phyloP scores from a whole-genome alignment of 225 moss, liverwort and hornwort species.

The Marchantia polymorpha region DNA sequence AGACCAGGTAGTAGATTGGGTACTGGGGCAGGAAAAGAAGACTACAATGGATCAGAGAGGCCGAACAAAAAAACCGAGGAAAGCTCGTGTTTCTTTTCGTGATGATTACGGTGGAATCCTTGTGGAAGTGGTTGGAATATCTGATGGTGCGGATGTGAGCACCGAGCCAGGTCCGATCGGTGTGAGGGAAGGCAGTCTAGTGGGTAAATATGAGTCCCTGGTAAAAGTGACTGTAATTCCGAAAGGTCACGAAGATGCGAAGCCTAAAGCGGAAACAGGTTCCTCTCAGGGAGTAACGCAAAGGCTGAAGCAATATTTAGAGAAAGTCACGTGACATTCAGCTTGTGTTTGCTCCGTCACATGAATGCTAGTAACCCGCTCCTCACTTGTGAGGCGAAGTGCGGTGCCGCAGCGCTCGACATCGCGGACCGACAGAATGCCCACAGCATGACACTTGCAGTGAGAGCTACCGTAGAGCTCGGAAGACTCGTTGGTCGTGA shows the following conservation, averaged over 20 bases:
- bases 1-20: conserved; percentile 42
- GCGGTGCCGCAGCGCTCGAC: no score
- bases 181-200: conserved; percentile 93
- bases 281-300: conserved; percentile 84
- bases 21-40: conserved; percentile 55
- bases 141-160: conserved; percentile 98
- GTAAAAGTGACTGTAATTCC: conserved; percentile 96
- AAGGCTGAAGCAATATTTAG: conserved; percentile 86
- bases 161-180: conserved; percentile 98
- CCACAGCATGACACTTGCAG: no score
- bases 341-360: no score
- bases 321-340: no score
- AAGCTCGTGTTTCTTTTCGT: conserved; percentile 71
- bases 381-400: no score
- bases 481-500: no score
- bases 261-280: conserved; percentile 51
- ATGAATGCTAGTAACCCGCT: no score
- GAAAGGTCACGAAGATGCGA: conserved; percentile 69
- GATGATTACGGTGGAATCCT: conserved; percentile 91
- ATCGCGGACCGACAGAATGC: no score
- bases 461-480: no score
- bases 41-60: conserved; percentile 51
- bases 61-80: conserved; percentile 62
- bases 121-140: conserved; percentile 86
- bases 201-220: conserved; percentile 93